Evolutionary conservation across 1,284 basidiomycete species (phyloP).

Genomic region (Ceratobasidium sp.): DNA sequence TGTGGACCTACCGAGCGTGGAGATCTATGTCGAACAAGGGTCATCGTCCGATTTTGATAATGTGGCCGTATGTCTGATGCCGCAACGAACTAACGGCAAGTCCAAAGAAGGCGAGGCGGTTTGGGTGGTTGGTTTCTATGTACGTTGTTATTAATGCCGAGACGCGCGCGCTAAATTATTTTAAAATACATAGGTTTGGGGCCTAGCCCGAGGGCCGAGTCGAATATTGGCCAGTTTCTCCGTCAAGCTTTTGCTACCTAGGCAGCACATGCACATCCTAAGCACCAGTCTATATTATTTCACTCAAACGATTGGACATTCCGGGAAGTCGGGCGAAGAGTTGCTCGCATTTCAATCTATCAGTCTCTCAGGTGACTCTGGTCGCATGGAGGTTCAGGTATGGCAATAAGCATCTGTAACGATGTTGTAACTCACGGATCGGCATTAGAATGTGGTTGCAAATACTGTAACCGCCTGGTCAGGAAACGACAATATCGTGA

Average conservation of each 20-base stretch:
- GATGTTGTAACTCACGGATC: not conserved
- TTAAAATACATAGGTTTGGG: not conserved
- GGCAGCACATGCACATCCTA: not conserved
- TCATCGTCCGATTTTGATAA: constrained; percentile 2
- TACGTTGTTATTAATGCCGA: not conserved
- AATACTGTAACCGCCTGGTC: no score
- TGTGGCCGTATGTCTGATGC: constrained; percentile 19
- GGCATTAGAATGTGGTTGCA: no score
- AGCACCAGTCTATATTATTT: constrained; percentile 3
- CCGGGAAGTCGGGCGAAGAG: not conserved
- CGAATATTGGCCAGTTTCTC: not conserved
- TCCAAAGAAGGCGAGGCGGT: no score
- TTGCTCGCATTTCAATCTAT: not conserved
- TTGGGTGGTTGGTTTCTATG: constrained; percentile 12
- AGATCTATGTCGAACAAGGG: constrained; percentile 4
- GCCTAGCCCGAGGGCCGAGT: not conserved
- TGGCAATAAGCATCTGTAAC: not conserved
- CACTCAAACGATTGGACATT: not conserved
- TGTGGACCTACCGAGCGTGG: constrained; percentile 4
- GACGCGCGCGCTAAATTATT: not conserved
- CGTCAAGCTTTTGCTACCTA: not conserved
- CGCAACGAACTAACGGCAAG: no score
- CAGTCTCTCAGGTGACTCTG: not conserved
- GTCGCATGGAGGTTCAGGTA: not conserved
- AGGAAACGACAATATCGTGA: no score